Evolutionary conservation across 2,329 filamentous ascomycete species (phyloP), one percentile per base, ranked within the genome.

Genomic region (Arachnopeziza araneosa): DNA sequence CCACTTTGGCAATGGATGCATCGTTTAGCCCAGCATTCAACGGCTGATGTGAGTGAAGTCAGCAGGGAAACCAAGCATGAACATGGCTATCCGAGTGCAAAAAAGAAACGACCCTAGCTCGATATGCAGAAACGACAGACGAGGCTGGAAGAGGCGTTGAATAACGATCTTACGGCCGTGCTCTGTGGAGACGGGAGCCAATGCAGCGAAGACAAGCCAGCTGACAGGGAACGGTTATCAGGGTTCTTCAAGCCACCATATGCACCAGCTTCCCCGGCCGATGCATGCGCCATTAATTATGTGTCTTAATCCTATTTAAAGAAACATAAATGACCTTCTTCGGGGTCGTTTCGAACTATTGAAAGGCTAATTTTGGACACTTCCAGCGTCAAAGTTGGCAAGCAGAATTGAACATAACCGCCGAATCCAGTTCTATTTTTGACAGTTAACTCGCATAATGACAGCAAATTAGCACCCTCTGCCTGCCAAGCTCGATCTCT

Each of bases 401-500:
- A 23, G 24, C 23, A 32, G 3, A 44, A 44, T 19, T 48, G 21
- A 53, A 56, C 54, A 52, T 68, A 68, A 63, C 61, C 67, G 67
- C 68, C 60, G 61, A 52, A 65, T 68, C 24, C 59, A 64, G 67
- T 58, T 67, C 68, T 69, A 69, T 69, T 69, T 68, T 67, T 44
- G 63, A 50, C 44, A 52, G 50, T 63, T 63, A 49, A 17, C 48
- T 32, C 32, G 32, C 53, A 60, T 32, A 19, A 26, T 59, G 32
- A 50, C 24, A 36, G 21, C 60, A 55, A 52, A 23, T 52, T 24
- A 52, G 24, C 50, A 8, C 22, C 53, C 24, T 22, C 58, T 30
- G 5, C 26, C 9, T 30, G 5, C 26, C 26, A 30, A 5, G 26
- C 26, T 30, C 26, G 26, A 30, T 60, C 44, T 52, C 30, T 36